A percentile compares a stretch with the other conserved stretches of the same genome.
Evolutionary conservation across 352 stramenopile genomes (phyloP).

Genomic region (Phytopythium cucurbitacearum): DNA sequence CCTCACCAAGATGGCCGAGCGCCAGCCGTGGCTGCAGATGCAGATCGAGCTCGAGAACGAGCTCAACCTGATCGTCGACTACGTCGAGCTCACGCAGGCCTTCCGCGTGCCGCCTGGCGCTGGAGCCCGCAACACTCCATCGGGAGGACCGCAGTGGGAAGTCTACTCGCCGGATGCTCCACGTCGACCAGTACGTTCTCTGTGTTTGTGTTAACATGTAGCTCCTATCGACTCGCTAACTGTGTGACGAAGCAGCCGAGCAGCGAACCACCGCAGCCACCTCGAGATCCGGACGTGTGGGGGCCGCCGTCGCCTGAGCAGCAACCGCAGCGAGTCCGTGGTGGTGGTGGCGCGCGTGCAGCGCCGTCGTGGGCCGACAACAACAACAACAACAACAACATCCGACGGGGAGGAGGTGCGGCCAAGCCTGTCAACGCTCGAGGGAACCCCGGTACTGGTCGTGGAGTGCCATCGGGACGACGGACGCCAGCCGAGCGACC

Average conservation of each 20-base stretch:
- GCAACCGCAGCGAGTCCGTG: conserved; percentile 17
- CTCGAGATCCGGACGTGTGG: conserved; percentile 69
- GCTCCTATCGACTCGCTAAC: too few species aligned
- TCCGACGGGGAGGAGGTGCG: conserved; percentile 5
- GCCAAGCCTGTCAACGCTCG: background rate
- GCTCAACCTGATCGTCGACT: conserved; percentile 71
- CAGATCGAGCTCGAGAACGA: conserved; percentile 83
- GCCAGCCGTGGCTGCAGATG: conserved; percentile 83
- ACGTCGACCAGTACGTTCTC: conserved; percentile 7
- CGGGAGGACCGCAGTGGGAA: conserved; percentile 42
- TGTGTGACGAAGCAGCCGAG: background rate
- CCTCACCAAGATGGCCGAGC: conserved; percentile 69
- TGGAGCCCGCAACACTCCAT: conserved; percentile 21
- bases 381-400: conserved; percentile 34
- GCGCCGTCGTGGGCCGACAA: conserved; percentile 54
- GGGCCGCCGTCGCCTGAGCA: conserved; percentile 60
- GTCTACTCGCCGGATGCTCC: conserved; percentile 30
- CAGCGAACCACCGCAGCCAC: conserved; percentile 10
- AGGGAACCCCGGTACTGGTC: background rate
- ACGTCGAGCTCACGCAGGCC: conserved; percentile 62
- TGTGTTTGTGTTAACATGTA: conserved; percentile 5
- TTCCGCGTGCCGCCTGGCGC: conserved; percentile 49
- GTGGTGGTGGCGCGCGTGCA: conserved; percentile 20
- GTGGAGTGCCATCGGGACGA: conserved; percentile 23
- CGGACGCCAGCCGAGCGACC: conserved; percentile 49